These are phyloP conservation scores for Monascus purpureus DNA, from an alignment of 495 filamentous ascomycete species.

Conservation along the genomic window DNA sequence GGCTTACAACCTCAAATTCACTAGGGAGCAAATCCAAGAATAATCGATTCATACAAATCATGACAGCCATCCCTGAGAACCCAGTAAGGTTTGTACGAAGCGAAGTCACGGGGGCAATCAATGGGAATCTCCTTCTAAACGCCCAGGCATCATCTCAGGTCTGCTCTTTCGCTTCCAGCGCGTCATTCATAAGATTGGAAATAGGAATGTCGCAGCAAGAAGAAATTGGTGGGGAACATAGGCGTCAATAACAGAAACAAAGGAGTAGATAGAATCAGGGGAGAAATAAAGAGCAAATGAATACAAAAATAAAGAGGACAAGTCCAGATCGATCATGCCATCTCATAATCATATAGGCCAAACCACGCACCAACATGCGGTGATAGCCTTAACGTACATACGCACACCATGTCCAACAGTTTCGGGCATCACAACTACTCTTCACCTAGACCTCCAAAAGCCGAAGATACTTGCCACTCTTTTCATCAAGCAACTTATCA, in stretches of 20 bases:
- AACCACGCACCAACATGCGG: not conserved
- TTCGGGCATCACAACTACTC: not conserved
- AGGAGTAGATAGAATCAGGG: not conserved
- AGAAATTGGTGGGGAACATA: not conserved
- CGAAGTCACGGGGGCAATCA: no score
- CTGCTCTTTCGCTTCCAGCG: no score
- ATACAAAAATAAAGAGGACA: not conserved
- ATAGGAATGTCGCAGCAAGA: not conserved
- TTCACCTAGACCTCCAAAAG: not conserved
- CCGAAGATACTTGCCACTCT: not conserved
- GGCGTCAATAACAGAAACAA: not conserved
- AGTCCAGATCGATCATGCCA: not conserved
- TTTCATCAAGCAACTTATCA: not conserved
- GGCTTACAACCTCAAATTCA: no score
- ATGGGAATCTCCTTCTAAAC: no score
- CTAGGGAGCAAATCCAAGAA: no score
- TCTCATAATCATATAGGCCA: slow-evolving; percentile 1
- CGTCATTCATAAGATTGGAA: no score
- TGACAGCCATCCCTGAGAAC: no score
- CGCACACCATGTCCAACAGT: not conserved
- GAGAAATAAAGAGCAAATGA: not conserved
- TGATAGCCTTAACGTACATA: not conserved
- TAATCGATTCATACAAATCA: no score
- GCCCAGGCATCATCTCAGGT: no score
- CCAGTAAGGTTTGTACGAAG: no score